phyloP scores from a whole-genome alignment of 331 rosid species.

The Malus hybrid region DNA sequence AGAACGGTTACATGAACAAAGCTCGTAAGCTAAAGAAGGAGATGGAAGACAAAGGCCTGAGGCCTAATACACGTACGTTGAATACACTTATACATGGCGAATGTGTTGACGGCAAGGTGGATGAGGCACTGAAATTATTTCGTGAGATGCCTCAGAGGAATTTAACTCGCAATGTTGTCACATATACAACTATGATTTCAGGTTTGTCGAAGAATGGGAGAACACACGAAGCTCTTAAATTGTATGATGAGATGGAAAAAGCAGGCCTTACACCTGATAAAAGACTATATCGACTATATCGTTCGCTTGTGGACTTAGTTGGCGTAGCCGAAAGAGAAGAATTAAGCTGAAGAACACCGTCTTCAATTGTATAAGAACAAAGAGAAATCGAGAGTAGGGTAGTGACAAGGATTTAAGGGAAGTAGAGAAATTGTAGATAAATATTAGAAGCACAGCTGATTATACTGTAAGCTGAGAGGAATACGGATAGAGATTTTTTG shows the following conservation, averaged over 20 bases:
- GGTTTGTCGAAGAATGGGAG: slow-evolving; percentile 84
- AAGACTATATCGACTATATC: slow-evolving; percentile 32
- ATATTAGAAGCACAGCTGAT: no score
- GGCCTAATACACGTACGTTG: slow-evolving; percentile 63
- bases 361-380: no score
- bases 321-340: no score
- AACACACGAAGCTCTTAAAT: slow-evolving; percentile 60
- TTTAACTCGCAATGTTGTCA: slow-evolving; percentile 37
- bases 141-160: slow-evolving; percentile 53
- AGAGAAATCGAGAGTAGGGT: no score
- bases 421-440: no score
- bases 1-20: slow-evolving; percentile 57
- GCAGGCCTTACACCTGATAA: slow-evolving; percentile 65
- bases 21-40: slow-evolving; percentile 45
- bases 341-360: no score
- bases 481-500: no score
- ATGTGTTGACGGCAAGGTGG: slow-evolving; percentile 56
- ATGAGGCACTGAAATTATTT: slow-evolving; percentile 51
- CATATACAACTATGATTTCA: slow-evolving; percentile 61
- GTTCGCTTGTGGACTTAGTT: slow-evolving; percentile 32
- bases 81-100: slow-evolving; percentile 74
- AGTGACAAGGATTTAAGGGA: no score
- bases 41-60: slow-evolving; percentile 52
- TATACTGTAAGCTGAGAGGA: no score
- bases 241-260: slow-evolving; percentile 69